These are phyloP conservation scores for Mycena amicta DNA, from an alignment of 768 basidiomycete genomes.

Conservation along the genomic window DNA sequence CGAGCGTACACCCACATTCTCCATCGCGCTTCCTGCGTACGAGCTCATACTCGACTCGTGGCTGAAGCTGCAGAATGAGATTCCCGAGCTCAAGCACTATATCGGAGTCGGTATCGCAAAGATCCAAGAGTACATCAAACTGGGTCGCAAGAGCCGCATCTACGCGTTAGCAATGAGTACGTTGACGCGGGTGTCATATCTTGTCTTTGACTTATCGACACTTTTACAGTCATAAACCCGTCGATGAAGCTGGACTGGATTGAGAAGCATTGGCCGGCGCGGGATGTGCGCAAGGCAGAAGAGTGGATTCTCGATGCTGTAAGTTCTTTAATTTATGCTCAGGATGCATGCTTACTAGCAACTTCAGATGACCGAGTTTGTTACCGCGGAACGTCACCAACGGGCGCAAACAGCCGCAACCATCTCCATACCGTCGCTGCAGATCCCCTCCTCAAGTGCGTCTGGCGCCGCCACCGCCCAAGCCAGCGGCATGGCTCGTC, in stretches of 20 bases:
- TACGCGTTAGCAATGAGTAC: conserved; percentile 37
- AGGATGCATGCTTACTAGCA: background rate
- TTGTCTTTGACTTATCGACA: background rate
- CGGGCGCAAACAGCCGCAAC: too few relatives aligned
- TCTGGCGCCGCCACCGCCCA: background rate
- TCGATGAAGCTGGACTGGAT: conserved; percentile 24
- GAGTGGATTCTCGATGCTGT: conserved; percentile 25
- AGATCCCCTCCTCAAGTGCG: background rate
- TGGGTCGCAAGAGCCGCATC: conserved; percentile 26
- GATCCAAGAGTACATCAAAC: conserved; percentile 33
- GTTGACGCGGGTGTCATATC: background rate
- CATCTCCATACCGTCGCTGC: too few relatives aligned
- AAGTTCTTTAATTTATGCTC: conserved; percentile 4
- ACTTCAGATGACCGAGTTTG: background rate
- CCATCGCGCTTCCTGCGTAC: conserved; percentile 31
- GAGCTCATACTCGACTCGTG: conserved; percentile 30
- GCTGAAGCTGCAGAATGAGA: conserved; percentile 9
- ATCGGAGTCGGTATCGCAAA: conserved; percentile 32
- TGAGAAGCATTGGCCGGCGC: conserved; percentile 16
- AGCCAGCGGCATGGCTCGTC: background rate
- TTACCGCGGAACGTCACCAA: background rate
- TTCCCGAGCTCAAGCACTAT: conserved; percentile 28
- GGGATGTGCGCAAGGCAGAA: conserved; percentile 14
- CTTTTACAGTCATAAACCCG: conserved; percentile 27
- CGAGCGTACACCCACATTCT: conserved; percentile 37